Evolutionary conservation across 2,329 filamentous ascomycete genomes (phyloP), one percentile per base, ranked within the genome.

Genomic region (Dryadomyces quercivorus): DNA sequence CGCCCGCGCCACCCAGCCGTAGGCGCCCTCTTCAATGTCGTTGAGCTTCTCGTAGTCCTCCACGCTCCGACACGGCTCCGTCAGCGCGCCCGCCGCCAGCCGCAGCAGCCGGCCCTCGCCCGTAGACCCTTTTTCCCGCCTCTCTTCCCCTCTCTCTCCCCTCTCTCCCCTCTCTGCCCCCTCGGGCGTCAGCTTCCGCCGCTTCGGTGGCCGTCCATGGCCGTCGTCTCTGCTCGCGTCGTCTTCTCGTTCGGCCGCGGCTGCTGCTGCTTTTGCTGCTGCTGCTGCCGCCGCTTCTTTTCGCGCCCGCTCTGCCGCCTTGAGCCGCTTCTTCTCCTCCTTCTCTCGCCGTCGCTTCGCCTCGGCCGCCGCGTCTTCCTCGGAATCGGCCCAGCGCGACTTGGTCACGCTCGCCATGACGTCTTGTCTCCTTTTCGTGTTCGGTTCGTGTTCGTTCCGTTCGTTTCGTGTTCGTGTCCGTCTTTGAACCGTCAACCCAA

Each of bases 1-100:
- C 13, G 90, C 93, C 56, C 93, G 79, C 54, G 91, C 91, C 5
- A 98, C 93, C 80, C 85, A 92, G 48, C 93, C 93, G 69, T 98
- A 98, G 9, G 90, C 90, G 40, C 93, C 93, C 72, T 98, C 93
- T 69, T 97, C 93, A 63, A 98, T 98, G 66, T 93, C 87, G 68
- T 98, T 98, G 55, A 98, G 75, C 61, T 88, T 86, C 63, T 96
- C 88, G 70, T 91, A 98, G 64, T 88, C 85, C 64, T 92, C 86
- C 26, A 95, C 85, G 65, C 87, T 87, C 57, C 86, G 78, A 64
- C 85, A 86, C 55, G 57, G 56, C 13, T 72, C 75, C 51, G 80
- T 77, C 82, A 90, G 95, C 61, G 73, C 69, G 10, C 79, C 78
- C 15, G 75, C 74, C 10, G 85, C 78, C 64, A 94, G 91, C 12